A percentile compares a stretch with the other conserved stretches of the same genome.
These are phyloP conservation scores for Termitomyces sp. DNA, from an alignment of 768 basidiomycete species.

Conservation along the genomic window DNA sequence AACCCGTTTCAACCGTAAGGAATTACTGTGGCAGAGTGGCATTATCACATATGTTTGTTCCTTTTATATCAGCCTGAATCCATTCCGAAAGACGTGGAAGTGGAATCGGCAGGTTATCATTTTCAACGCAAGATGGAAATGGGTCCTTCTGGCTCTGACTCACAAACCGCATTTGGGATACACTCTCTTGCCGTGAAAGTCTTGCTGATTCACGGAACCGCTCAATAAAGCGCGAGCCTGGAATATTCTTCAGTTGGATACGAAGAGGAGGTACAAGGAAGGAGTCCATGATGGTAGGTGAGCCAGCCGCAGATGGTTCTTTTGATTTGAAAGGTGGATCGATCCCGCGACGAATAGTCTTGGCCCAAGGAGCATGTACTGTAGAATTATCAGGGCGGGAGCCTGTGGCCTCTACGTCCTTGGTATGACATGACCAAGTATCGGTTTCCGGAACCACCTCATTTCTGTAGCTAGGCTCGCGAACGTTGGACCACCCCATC, in stretches of 20 bases:
- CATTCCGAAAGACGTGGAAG: conserved; percentile 45
- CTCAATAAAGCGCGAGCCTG: conserved; percentile 37
- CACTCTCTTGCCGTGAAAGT: conserved; percentile 22
- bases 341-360: conserved; percentile 44
- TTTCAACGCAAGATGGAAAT: conserved; percentile 35
- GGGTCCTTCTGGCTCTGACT: conserved; percentile 14
- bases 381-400: conserved; percentile 12
- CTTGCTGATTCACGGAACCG: conserved; percentile 29
- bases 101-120: conserved; percentile 54
- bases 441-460: conserved; percentile 1
- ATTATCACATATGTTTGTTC: conserved; percentile 16
- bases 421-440: conserved; percentile 8
- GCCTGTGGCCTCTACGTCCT: conserved; percentile 19
- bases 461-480: background rate
- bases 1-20: background rate
- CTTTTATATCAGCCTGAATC: conserved; percentile 39
- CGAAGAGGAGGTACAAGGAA: conserved; percentile 27
- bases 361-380: conserved; percentile 46
- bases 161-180: conserved; percentile 16
- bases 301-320: conserved; percentile 12
- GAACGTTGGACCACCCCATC: conserved; percentile 51
- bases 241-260: conserved; percentile 18
- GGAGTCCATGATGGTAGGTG: conserved; percentile 11
- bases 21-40: conserved; percentile 13
- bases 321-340: conserved; percentile 45